Conservation (phyloP, 805 yeast genomes). For the Candida methanosorbosa region DNA sequence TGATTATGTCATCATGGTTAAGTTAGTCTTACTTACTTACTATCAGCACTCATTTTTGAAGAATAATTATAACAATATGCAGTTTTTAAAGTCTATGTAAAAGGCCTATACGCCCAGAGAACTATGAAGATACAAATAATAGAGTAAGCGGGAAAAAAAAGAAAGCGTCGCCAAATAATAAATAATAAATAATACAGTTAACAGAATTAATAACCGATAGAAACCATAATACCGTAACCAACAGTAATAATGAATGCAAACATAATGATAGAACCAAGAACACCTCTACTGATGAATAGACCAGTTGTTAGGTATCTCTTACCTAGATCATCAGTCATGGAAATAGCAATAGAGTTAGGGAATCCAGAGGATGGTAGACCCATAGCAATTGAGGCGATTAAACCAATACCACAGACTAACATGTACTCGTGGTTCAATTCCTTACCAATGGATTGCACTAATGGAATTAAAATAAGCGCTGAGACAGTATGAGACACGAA, state of each 20-base stretch:
- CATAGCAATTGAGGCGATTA: conserved; percentile 48
- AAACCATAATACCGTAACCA: conserved; percentile 39
- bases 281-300: conserved; percentile 44
- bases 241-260: conserved; percentile 36
- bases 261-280: conserved; percentile 38
- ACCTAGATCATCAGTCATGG: conserved; percentile 47
- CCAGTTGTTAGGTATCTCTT: conserved; percentile 39
- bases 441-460: conserved; percentile 40
- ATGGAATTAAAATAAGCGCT: conserved; percentile 41
- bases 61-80: too few species aligned
- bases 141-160: too few species aligned
- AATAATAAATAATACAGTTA: too few species aligned
- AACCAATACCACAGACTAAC: conserved; percentile 39
- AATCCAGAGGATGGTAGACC: conserved; percentile 49
- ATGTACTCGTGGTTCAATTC: conserved; percentile 37
- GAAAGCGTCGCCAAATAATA: too few species aligned
- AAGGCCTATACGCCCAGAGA: too few species aligned
- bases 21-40: too few species aligned
- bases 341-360: conserved; percentile 49
- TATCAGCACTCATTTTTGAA: too few species aligned
- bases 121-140: too few species aligned
- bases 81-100: too few species aligned
- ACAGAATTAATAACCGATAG: conserved; percentile 12
- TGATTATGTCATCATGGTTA: too few species aligned
- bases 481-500: conserved; percentile 50